phyloP scores from a whole-genome alignment of 2,329 filamentous ascomycete genomes.

The Sporothrix curviconia region DNA sequence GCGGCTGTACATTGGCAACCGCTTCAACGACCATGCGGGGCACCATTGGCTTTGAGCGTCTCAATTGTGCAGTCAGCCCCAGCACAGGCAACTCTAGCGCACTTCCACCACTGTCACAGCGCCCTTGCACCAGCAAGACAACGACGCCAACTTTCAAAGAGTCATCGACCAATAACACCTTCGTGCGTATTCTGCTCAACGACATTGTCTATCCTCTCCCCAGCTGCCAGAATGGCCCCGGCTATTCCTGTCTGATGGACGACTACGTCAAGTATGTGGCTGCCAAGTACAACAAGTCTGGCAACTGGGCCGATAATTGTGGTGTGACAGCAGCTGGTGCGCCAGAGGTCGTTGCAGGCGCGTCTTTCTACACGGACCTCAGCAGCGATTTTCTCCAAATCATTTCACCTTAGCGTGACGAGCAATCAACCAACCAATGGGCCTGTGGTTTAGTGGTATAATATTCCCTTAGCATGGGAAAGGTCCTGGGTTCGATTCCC shows the following conservation, averaged over 20 bases:
- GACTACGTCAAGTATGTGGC: conserved; percentile 40
- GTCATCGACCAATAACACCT: conserved; percentile 31
- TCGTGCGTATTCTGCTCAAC: conserved; percentile 53
- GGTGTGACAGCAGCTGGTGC: conserved; percentile 37
- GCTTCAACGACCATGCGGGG: conserved; percentile 58
- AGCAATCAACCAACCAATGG: no score
- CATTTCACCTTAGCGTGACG: conserved; percentile 12
- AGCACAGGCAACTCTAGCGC: conserved; percentile 12
- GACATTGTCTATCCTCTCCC: conserved; percentile 56
- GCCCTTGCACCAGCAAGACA: conserved; percentile 4
- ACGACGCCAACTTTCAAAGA: conserved; percentile 12
- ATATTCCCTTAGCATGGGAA: no score
- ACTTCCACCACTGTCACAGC: conserved; percentile 9
- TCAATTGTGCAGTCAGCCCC: conserved; percentile 40
- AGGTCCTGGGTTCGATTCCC: no score
- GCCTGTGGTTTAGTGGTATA: no score
- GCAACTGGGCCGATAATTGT: conserved; percentile 44
- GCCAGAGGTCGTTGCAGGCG: conserved; percentile 37
- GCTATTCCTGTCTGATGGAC: conserved; percentile 42
- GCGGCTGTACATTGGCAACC: conserved; percentile 48
- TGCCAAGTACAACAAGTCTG: conserved; percentile 40
- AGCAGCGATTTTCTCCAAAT: conserved; percentile 31
- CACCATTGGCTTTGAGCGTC: conserved; percentile 57
- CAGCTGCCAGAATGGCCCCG: conserved; percentile 49
- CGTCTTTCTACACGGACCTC: conserved; percentile 44